A percentile compares a stretch with the other conserved stretches of the same genome.
These are phyloP conservation scores for Xylaria polymorpha DNA, from an alignment of 2,329 filamentous ascomycete genomes.

Conservation along the genomic window DNA sequence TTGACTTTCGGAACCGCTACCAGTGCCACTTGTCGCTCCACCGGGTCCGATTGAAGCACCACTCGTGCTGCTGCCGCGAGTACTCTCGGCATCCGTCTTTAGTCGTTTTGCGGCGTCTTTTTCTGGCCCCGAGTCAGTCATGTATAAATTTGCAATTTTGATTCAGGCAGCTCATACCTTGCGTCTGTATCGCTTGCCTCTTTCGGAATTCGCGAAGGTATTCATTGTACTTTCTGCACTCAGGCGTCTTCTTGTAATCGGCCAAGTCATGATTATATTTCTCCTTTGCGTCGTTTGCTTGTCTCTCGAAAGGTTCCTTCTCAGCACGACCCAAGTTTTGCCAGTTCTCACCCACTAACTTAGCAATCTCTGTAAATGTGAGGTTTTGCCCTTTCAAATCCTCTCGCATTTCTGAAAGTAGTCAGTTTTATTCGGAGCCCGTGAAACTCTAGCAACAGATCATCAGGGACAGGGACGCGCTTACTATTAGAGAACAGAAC, in stretches of 20 bases:
- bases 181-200: constrained; percentile 69
- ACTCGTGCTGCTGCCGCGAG: constrained; percentile 56
- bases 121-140: constrained; percentile 51
- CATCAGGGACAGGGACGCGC: constrained; percentile 48
- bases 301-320: constrained; percentile 78
- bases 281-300: constrained; percentile 79
- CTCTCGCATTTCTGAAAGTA: constrained; percentile 74
- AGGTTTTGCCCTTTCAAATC: constrained; percentile 80
- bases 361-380: constrained; percentile 85
- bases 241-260: constrained; percentile 80
- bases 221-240: constrained; percentile 74
- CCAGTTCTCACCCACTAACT: constrained; percentile 85
- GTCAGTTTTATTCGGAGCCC: constrained; percentile 20
- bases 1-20: constrained; percentile 61
- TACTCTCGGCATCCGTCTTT: constrained; percentile 57
- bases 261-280: constrained; percentile 78
- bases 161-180: constrained; percentile 57
- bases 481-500: constrained; percentile 87
- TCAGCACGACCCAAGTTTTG: constrained; percentile 74
- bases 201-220: constrained; percentile 84
- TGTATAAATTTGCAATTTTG: constrained; percentile 25
- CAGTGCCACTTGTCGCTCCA: constrained; percentile 54
- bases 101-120: constrained; percentile 63
- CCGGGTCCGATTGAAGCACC: constrained; percentile 56
- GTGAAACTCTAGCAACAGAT: no score